Evolutionary conservation across 352 stramenopile genomes (phyloP), one percentile per base, ranked within the genome.

Genomic region (Globisporangium polare): DNA sequence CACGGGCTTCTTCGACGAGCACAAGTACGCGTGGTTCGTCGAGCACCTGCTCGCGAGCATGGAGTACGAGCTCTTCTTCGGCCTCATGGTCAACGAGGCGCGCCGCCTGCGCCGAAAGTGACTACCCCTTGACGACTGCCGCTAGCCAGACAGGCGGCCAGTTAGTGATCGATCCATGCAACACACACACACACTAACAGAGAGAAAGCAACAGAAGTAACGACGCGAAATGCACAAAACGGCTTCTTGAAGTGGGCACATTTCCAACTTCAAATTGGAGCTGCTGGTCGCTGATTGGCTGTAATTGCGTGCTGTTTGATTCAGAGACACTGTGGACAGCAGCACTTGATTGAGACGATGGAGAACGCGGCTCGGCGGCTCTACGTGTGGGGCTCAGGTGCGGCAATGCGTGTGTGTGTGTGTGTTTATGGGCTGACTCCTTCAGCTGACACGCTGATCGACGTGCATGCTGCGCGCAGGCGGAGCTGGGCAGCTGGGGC

Each of bases 61-160:
- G 80, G 80, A 91, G 60, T 93, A 89, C 67, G 86, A 90, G 52
- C 71, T 88, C 42, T 91, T 93, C 53, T 89, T 89, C 68, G 77
- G 78, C 0, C 79, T 93, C 62, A 91, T 90, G 75, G 65, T 88
- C 50, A 93, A 93, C 68, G 80, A 93, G 58, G 78, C 82, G 15
- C 75, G 81, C 39, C 77, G 79, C n/a, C 68, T 83, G 41, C 74
- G 73, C 50, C 77, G 77, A 52, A 89, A 88, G 65, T 89, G 59
- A 84, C 7, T 5, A n/a, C 43, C 45, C 24, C 22, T 13, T 18
- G 29, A 10, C 13, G 24, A 22, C 8, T n/a, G n/a, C n/a, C 15
- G 3, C 18, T 12, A 50, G 18, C 3, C 7, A 35, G 29, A 33
- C 29, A 33, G 29, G 2, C 29, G 8, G 37, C 8, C 7, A 13